Base-by-base conservation (phyloP, 805 yeast genomes). In the Teunomyces stri region DNA sequence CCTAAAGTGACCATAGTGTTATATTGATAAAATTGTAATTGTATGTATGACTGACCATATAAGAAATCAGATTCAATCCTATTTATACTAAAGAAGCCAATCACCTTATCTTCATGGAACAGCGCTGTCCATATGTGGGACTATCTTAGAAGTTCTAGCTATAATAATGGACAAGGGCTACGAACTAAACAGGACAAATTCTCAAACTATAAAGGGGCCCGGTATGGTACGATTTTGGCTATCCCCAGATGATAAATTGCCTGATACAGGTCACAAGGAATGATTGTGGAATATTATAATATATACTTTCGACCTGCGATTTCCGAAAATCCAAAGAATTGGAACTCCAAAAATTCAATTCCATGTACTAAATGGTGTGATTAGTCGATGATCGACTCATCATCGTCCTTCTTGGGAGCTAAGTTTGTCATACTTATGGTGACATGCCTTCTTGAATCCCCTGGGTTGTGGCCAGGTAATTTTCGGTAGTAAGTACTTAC, bases 1-100 rank as follows among this genome's bases (percentile, higher is more conserved):
- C 96, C 96, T 58, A 88, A 72, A 45, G 90, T 69, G 55, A 87
- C 40, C 40, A 37, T 37, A 7, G 11, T 25, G 27, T 25, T 6
- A 25, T 25, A 7, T 7, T 25, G 27, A 25, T 25, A 25, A 25
- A 25, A 25, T 25, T 25, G 25, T 25, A 7, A 9, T 25, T 1
- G 11, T 7, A 11, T 25, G 11, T 25, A 9, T 25, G 27, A 25
- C 2, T 37, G 27, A 36, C 1, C 3, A 16, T 36, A 13, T 12
- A 12, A 13, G n/a, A 13, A 35, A 11, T 11, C 39, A 12, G 25
- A 18, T 10, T n/a, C 42, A 15, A 6, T 6, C 12, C 25, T 39
- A 28, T 39, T 39, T 39, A 39, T 39, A 28, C 34, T n/a, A 25
- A 13, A 7, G 39, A n/a, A 27, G 15, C 1, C 16, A 12, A 37